A percentile compares a stretch with the other conserved stretches of the same genome.
Conservation (phyloP, 2,329 filamentous ascomycete species). For the Stagonosporopsis tanaceti region DNA sequence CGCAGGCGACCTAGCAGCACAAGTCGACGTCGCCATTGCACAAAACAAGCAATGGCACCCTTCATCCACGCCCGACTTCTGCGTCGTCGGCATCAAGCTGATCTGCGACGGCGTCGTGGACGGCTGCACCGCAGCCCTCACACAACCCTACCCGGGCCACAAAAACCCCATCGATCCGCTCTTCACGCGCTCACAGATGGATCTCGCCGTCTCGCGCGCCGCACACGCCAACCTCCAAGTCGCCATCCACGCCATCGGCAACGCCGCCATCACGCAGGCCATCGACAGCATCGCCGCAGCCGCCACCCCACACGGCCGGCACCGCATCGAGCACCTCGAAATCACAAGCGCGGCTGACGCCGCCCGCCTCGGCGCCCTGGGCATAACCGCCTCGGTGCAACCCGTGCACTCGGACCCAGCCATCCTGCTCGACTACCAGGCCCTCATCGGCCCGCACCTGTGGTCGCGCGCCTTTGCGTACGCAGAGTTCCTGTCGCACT, state of each 20-base stretch:
- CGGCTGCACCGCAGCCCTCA: constrained; percentile 66
- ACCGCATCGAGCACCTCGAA: constrained; percentile 69
- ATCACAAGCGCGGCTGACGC: constrained; percentile 57
- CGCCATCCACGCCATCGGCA: constrained; percentile 69
- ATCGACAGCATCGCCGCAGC: constrained; percentile 57
- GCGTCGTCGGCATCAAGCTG: constrained; percentile 66
- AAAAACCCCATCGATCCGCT: constrained; percentile 11
- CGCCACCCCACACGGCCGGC: constrained; percentile 46
- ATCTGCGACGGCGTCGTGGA: constrained; percentile 70
- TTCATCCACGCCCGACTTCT: constrained; percentile 52
- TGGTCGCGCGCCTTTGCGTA: constrained; percentile 68
- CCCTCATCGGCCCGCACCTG: constrained; percentile 59
- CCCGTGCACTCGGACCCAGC: constrained; percentile 85
- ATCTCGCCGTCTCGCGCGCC: constrained; percentile 47
- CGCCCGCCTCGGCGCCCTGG: constrained; percentile 60
- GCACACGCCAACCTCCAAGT: constrained; percentile 62
- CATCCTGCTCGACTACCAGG: constrained; percentile 65
- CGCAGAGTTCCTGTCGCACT: constrained; percentile 61
- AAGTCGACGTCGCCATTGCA: constrained; percentile 58
- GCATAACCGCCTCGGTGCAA: constrained; percentile 85
- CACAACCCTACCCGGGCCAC: constrained; percentile 59
- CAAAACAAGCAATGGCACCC: constrained; percentile 53
- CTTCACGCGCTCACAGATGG: constrained; percentile 18
- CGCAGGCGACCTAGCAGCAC: constrained; percentile 47
- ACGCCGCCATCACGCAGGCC: constrained; percentile 62